Conservation (phyloP, 805 yeast genomes). For the Saturnispora silvae region DNA sequence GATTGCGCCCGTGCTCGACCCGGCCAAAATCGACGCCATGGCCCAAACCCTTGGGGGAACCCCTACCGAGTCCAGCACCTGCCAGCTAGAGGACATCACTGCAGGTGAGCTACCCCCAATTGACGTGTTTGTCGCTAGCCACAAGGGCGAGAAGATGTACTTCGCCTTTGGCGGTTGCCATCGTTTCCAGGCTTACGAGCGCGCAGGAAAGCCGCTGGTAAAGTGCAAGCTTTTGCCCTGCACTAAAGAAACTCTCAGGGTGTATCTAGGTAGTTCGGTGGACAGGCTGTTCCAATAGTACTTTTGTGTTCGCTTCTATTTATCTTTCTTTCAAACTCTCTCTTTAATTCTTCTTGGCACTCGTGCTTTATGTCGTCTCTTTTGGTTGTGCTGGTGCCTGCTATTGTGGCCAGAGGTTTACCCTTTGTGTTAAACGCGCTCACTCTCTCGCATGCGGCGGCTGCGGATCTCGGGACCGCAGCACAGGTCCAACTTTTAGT, state of each 20-base stretch:
- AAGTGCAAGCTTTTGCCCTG: slow-evolving; percentile 68
- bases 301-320: no score
- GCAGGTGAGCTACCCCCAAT: slow-evolving; percentile 72
- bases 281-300: slow-evolving; percentile 35
- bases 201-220: slow-evolving; percentile 39
- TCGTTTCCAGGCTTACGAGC: slow-evolving; percentile 78
- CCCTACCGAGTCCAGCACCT: slow-evolving; percentile 58
- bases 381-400: background rate
- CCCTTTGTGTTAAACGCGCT: slow-evolving; percentile 4
- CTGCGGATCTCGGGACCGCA: slow-evolving; percentile 1
- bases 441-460: slow-evolving; percentile 1
- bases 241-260: slow-evolving; percentile 51
- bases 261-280: slow-evolving; percentile 65
- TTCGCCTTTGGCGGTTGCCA: slow-evolving; percentile 92
- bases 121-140: slow-evolving; percentile 62
- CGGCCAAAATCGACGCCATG: slow-evolving; percentile 70
- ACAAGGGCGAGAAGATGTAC: slow-evolving; percentile 49
- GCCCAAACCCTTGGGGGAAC: slow-evolving; percentile 53
- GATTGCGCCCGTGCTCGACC: slow-evolving; percentile 74
- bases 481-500: slow-evolving; percentile 4
- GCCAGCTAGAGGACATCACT: slow-evolving; percentile 33
- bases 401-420: background rate
- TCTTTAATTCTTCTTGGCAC: no score
- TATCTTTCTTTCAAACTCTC: no score
- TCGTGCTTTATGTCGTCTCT: background rate